Evolutionary conservation across 306 rosid species (phyloP), one percentile per base, ranked within the genome.

Genomic region (Betula pendula): DNA sequence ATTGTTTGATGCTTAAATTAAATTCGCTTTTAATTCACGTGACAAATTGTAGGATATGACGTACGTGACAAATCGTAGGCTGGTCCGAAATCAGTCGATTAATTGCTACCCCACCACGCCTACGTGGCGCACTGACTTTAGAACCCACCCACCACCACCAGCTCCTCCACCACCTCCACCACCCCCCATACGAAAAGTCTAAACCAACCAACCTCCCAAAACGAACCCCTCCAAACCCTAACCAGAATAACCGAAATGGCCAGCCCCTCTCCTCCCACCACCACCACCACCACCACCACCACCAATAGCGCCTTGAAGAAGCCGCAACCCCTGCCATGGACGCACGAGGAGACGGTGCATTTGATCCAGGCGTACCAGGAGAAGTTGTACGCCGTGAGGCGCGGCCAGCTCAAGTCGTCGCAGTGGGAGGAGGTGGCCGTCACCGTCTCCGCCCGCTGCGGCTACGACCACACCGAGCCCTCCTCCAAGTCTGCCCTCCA

Each of bases 391-490:
- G 70, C 91, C 47, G 89, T 92, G 62, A 76, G 85, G 38, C 90
- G 96, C 5, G 97, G 97, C 31, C 97, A 86, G 38, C 93, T 95
- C 73, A 91, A 87, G 70, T 79, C 95, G 77, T 80, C 42, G 73
- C 97, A 95, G 40, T 95, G 97, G 99, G 97, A 95, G 66, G 97
- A 95, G 69, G 90, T 95, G 35, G 94, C 99, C 59, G 90, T 88
- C 45, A 78, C 90, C 19, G 96, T 95, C 40, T 24, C 45, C 3
- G 44, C 48, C 22, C 44, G 70, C 44, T 35, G 25, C 2, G 47
- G 70, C 13, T 35, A 33, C 70, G 14, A 63, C 47, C 70, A 33
- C 25, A 31, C 0, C 24, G 70, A 63, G 17, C 70, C 45, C 25
- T 63, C 70, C 25, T 33, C 70, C 70, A 63, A 63, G 25, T 19